A percentile compares a stretch with the other conserved stretches of the same genome.
phyloP scores from a whole-genome alignment of 345 rosid genomes.

The Leavenworthia alabamica region DNA sequence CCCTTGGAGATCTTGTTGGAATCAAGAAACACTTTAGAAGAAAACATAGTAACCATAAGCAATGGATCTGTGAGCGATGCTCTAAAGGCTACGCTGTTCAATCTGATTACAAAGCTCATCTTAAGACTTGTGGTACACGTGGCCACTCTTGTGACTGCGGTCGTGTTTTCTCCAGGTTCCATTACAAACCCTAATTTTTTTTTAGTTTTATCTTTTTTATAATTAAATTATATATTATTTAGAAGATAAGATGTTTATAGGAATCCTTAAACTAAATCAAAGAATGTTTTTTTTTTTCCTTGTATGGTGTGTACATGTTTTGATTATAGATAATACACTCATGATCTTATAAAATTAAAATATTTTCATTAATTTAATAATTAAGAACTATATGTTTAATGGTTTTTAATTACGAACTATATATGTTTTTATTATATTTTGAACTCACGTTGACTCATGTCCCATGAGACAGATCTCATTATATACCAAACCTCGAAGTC shows the following conservation, averaged over 20 bases:
- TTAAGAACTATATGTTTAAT: background rate
- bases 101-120: conserved; percentile 97
- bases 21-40: conserved; percentile 93
- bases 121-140: conserved; percentile 94
- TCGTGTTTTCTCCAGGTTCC: conserved; percentile 93
- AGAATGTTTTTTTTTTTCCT: too few species aligned
- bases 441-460: conserved; percentile 28
- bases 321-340: background rate
- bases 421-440: too few species aligned
- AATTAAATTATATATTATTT: background rate
- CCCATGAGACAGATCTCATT: conserved; percentile 13
- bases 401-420: background rate
- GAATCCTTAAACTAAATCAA: conserved; percentile 28
- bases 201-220: background rate
- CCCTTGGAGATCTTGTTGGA: conserved; percentile 94
- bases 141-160: conserved; percentile 99
- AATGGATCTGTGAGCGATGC: conserved; percentile 94
- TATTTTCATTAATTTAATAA: background rate
- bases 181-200: conserved; percentile 21
- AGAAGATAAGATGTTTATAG: too few species aligned
- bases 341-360: conserved; percentile 10
- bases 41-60: conserved; percentile 89
- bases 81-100: conserved; percentile 95
- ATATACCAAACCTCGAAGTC: conserved; percentile 20
- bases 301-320: conserved; percentile 29